A percentile compares a stretch with the other conserved stretches of the same genome.
Evolutionary conservation across 257 asterid genomes (phyloP).

Genomic region (Solanum tarijense): DNA sequence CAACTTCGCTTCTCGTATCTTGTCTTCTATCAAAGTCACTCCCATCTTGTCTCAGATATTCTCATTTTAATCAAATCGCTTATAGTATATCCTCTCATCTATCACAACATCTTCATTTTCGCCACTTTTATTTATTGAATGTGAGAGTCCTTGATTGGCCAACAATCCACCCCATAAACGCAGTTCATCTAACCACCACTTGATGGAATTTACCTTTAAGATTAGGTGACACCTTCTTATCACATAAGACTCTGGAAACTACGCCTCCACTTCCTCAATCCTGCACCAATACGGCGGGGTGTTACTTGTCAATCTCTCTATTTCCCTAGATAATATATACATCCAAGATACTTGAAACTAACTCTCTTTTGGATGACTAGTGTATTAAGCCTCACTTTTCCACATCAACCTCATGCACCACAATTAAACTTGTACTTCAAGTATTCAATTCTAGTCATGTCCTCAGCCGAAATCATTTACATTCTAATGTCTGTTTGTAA

Average conservation of each 20-base stretch:
- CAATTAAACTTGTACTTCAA: not conserved
- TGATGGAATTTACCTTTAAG: not conserved
- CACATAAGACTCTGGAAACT: not conserved
- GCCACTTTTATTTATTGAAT: too few species aligned
- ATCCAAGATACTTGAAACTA: not conserved
- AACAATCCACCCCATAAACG: not conserved
- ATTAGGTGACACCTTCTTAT: not conserved
- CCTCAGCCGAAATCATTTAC: not conserved
- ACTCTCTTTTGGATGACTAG: not conserved
- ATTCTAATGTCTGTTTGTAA: not conserved
- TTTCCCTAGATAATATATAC: not conserved
- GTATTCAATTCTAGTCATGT: not conserved
- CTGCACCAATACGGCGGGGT: not conserved
- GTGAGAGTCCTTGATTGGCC: not conserved
- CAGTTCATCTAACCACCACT: not conserved
- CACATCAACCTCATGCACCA: not conserved
- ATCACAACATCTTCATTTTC: not conserved
- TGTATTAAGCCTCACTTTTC: not conserved
- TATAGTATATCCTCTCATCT: too few species aligned
- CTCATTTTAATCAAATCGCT: not conserved
- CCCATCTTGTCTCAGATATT: not conserved
- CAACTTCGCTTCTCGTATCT: not conserved
- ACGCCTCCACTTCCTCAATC: not conserved
- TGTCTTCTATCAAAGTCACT: not conserved
- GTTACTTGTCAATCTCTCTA: not conserved